Base-by-base conservation (phyloP, 2,329 filamentous ascomycete genomes). In the Blastomyces silverae region DNA sequence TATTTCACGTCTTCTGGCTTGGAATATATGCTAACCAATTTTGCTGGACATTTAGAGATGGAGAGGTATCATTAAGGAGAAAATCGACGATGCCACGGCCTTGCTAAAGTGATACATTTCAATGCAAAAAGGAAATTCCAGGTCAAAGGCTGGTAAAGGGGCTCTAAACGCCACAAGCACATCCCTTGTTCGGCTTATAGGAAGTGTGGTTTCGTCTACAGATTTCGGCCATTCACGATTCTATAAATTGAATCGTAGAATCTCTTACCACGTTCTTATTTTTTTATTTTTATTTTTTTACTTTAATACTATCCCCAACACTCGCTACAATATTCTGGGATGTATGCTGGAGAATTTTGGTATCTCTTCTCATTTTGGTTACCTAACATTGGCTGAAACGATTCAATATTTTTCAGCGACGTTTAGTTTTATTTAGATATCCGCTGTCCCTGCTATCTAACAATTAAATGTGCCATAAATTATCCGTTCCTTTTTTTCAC, bases 1-100 rank as follows among this genome's bases (percentile, higher is more conserved):
- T 7, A 44, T 42, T 53, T 56, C 3, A 20, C 65, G 25, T 34
- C 20, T 50, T 57, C 11, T n/a, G 8, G 34, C 10, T 31, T 31
- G 25, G 25, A 13, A 34, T 42, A 55, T 22, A 37, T 59, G 34
- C 66, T 71, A 59, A 66, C 61, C 8, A 53, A 34, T 13, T 37
- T 22, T 28, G 42, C 50, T 15, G 52, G 61, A 20, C 57, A 15
- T 66, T 42, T 67, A 79, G 77, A 79, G 74, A 78, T 79, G 77
- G 77, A 71, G 72, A 48, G 64, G 67, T 46, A 77, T 79, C 50
- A 78, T 78, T 61, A 66, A 75, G 63, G 73, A 74, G 59, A 75
- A 75, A 55, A 72, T 78, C 52, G 67, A 70, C 37, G 71, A 71
- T n/a, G 75, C 72, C 22, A 73, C 72, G 7, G 39, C 28, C 31